A percentile compares a stretch with the other conserved stretches of the same genome.
Conservation (phyloP, 2,329 filamentous ascomycete genomes). For the Calonectria fujianensis region DNA sequence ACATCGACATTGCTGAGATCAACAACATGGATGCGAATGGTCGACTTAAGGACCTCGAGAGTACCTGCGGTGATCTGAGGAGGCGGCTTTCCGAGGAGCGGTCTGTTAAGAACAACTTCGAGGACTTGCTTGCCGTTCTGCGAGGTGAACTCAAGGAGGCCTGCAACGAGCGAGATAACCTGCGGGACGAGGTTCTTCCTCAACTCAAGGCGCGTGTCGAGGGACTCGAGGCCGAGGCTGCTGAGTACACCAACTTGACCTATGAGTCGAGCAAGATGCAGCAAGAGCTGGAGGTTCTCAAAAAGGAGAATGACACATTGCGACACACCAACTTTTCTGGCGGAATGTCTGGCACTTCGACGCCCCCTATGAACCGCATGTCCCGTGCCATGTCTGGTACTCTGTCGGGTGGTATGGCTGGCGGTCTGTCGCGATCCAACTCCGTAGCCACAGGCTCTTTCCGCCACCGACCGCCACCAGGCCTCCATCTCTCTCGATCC, state of each 20-base stretch:
- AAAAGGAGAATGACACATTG: slow-evolving; percentile 79
- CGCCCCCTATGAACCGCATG: slow-evolving; percentile 52
- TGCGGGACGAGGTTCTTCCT: slow-evolving; percentile 91
- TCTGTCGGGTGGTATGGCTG: slow-evolving; percentile 66
- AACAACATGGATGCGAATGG: slow-evolving; percentile 74
- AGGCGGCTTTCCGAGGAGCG: slow-evolving; percentile 90
- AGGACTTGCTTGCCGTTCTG: slow-evolving; percentile 90
- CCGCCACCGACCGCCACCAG: slow-evolving; percentile 61
- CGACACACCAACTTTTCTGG: slow-evolving; percentile 61
- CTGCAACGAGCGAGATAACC: slow-evolving; percentile 91
- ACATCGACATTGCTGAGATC: slow-evolving; percentile 73
- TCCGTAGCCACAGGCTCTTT: slow-evolving; percentile 77
- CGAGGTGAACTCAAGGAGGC: slow-evolving; percentile 88
- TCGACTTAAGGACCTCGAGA: slow-evolving; percentile 86
- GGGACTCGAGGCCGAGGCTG: slow-evolving; percentile 84
- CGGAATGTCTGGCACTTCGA: slow-evolving; percentile 41
- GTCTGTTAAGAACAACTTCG: slow-evolving; percentile 92
- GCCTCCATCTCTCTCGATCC: slow-evolving; percentile 74
- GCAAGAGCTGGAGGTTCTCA: slow-evolving; percentile 86
- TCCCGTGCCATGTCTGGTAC: slow-evolving; percentile 65
- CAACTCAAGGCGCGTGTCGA: slow-evolving; percentile 85
- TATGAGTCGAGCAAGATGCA: slow-evolving; percentile 91
- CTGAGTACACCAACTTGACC: slow-evolving; percentile 82
- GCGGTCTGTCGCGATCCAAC: slow-evolving; percentile 78
- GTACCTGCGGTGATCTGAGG: slow-evolving; percentile 86